phyloP scores from a whole-genome alignment of 169 alveolate species.

The Ichthyophthirius multifiliis region DNA sequence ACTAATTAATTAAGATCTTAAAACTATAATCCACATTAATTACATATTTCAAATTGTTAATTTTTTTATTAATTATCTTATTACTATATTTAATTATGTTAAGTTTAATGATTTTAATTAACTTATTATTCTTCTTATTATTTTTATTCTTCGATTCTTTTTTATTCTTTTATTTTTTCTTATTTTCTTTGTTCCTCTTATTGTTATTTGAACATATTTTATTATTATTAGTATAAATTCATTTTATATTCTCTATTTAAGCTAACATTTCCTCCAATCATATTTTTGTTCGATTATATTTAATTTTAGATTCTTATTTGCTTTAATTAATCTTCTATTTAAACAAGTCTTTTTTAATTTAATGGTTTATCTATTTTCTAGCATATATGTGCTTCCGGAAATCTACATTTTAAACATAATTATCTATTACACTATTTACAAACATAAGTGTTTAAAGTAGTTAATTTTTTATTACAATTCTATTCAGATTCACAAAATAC shows the following conservation, averaged over 20 bases:
- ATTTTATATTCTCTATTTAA: background rate
- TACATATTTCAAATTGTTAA: background rate
- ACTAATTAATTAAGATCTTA: background rate
- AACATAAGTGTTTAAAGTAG: background rate
- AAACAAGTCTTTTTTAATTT: background rate
- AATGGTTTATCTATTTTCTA: background rate
- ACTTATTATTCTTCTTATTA: background rate
- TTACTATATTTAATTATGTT: background rate
- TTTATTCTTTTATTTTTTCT: too few relatives aligned
- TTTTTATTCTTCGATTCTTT: too few relatives aligned
- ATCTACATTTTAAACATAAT: background rate
- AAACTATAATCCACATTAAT: background rate
- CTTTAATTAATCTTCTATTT: background rate
- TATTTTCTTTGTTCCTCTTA: too few relatives aligned
- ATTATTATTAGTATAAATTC: background rate
- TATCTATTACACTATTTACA: constrained; percentile 3
- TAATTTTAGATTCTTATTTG: background rate
- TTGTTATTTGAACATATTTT: background rate
- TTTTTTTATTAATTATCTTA: background rate
- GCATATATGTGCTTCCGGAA: background rate
- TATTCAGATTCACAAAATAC: background rate
- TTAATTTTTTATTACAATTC: background rate
- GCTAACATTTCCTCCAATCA: background rate
- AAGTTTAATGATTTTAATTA: background rate
- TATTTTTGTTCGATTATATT: background rate